Evolutionary conservation across 345 rosid species (phyloP), one percentile per base, ranked within the genome.

Genomic region (Salix dunnii): DNA sequence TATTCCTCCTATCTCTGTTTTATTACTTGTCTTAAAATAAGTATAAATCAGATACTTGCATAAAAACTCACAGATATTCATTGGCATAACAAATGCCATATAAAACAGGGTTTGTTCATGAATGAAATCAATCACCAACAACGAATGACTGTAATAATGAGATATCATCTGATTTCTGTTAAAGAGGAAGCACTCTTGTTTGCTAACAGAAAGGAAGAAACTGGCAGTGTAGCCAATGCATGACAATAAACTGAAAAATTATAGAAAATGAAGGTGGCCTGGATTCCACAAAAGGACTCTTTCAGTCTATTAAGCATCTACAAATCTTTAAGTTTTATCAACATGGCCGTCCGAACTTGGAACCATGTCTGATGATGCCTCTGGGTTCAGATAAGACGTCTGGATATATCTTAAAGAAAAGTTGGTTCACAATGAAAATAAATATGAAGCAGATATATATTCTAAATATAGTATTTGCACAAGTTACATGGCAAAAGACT

Each of bases 271-370:
- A 46, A 82, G 82, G 82, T 88, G 72, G 90, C 99, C 89, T 78
- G 89, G 60, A 89, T 90, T 58, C 88, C 90, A 86, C 97, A 96
- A 79, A 86, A 82, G 2, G 94, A 87, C 80, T 92, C 99, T 84
- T 91, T 93, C 61, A 96, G 84, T 83, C 71, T 87, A 71, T 91
- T 96, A 63, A 96, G 89, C 99, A 89, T 92, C 84, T 89, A 75
- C 74, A 92, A 74, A 84, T 96, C 98, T 48, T 93, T 81, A 55
- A 97, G 97, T 81, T 89, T 96, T 67, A 87, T 87, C 83, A 92
- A 84, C 80, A 87, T 80, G 78, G 93, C 98, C 21, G 94, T 91
- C 77, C 78, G 85, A 81, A 92, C 85, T 82, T 93, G 91, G 70
- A 96, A 95, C 99, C 99, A 96, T 4, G 90, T 91, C 81, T 96